Evolutionary conservation across 305 asterid species (phyloP).

Genomic region (Petunia hybrid): DNA sequence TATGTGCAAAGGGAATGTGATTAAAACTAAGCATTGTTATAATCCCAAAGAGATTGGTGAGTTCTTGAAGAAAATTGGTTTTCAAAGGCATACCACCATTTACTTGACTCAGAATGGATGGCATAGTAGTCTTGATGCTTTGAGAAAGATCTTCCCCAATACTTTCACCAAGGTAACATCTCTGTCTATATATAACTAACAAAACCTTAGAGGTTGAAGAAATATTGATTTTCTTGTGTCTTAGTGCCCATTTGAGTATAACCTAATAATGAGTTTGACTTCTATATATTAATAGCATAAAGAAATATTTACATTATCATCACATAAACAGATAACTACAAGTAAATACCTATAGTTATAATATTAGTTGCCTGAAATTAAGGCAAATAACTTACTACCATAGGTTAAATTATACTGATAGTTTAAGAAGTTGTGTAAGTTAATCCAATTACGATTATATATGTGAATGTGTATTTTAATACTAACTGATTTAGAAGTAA

Average conservation of each 20-base stretch:
- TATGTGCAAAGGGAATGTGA: conserved; percentile 35
- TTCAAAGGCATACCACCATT: conserved; percentile 45
- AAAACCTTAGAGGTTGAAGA: background rate
- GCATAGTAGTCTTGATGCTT: conserved; percentile 50
- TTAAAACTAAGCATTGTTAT: conserved; percentile 37
- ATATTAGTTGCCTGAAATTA: no score
- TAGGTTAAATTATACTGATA: no score
- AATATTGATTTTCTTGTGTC: background rate
- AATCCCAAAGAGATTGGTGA: conserved; percentile 49
- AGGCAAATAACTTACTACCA: no score
- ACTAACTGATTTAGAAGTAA: background rate
- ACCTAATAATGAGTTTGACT: no score
- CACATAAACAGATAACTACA: no score
- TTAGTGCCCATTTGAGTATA: background rate
- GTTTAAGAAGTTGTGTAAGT: no score
- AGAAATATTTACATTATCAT: no score
- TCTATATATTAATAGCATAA: no score
- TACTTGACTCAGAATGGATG: conserved; percentile 55
- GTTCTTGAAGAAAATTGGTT: conserved; percentile 57
- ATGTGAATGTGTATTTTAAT: background rate
- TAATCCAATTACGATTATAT: no score
- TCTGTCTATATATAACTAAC: background rate
- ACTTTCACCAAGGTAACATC: conserved; percentile 63
- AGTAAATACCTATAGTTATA: no score
- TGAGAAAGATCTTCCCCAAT: conserved; percentile 63